Base-by-base conservation (phyloP, 1,284 basidiomycete species). In the Pyrrhoderma noxium region DNA sequence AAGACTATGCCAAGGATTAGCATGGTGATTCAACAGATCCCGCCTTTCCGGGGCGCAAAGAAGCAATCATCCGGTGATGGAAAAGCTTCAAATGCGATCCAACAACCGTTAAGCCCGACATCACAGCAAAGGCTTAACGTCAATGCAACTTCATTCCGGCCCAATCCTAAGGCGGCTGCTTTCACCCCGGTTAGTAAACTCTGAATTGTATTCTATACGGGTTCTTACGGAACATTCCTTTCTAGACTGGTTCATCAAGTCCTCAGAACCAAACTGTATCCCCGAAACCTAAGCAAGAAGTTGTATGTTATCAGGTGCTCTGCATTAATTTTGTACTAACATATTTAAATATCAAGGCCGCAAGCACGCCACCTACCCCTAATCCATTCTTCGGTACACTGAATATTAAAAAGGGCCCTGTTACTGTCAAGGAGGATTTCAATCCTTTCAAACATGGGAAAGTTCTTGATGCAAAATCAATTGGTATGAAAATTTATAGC, bases 391-490 rank as follows among this genome's bases (percentile, higher is more conserved):
- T 94, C 65, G 89, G 89, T 46, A 74, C 80, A 38, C 82, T 84
- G 36, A 67, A 74, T 21, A 79, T 85, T 65, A 90, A 91, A 74
- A 86, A 87, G 68, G 72, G 72, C 40, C 71, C 77, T 18, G 80
- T 92, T 40, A 86, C 91, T 63, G 76, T 93, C 61, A 89, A 93
- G 68, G 89, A 94, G 60, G 93, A 96, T 62, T 97, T 96, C 66
- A 95, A 93, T 67, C 90, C 93, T 22, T 94, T 92, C 75, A 92
- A 93, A 69, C 79, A 83, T 61, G 79, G 77, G 64, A 92, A 91
- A 35, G 67, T 92, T 50, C 77, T 75, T 5, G 85, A 89, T 54
- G 80, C 91, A 9, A 69, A 77, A 21, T 74, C 79, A 59, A 76
- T 91, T 57, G 69, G 90, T 91, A 63, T 60, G 88, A 76, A 25